Evolutionary conservation across 1,284 basidiomycete genomes (phyloP), one percentile per base, ranked within the genome.

Genomic region (Abortiporus biennis): DNA sequence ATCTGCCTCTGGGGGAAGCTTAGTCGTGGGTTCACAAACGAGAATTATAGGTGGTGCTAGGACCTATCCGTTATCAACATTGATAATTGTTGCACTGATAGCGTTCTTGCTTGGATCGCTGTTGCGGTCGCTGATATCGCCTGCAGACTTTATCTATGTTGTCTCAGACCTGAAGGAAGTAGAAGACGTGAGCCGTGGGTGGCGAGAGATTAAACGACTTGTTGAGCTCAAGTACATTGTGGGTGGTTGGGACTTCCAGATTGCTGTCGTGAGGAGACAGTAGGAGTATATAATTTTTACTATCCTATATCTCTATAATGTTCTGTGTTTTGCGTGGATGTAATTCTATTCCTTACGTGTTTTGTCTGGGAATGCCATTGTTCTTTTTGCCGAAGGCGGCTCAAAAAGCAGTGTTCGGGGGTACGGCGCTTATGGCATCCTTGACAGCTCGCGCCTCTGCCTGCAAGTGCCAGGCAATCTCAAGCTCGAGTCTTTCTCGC

Each of bases 51-150:
- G 35, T 36, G 8, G 8, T 17, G 39, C 42, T 42, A 31, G 46
- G 47, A 39, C 43, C 38, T 76, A 69, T 52, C 62, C 73, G 36
- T 51, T 84, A 49, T 79, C 80, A 40, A 79, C 76, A 32, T 62
- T 95, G 42, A 59, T 98, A 48, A 68, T 94, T 44, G 77, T 87
- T 13, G 91, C 83, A 35, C 61, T 98, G 48, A 87, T 95, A 48
- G 86, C 89, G 27, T 94, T 98, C 63, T 68, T 99, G 49, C 71
- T 97, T 48, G 95, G 95, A 27, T 94, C 90, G 9, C 69, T 99
- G 38, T 64, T 95, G 47, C 78, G 95, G 44, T 91, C 89, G 6
- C 69, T 97, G 47, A 66, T 97, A 30, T 83, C 85, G 6, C 87
- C 92, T 9, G 84, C 87, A n/a, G 94, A 97, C 63, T 98, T 94